These are phyloP conservation scores for Whalleya microplaca DNA, from an alignment of 2,329 filamentous ascomycete genomes.

Conservation along the genomic window DNA sequence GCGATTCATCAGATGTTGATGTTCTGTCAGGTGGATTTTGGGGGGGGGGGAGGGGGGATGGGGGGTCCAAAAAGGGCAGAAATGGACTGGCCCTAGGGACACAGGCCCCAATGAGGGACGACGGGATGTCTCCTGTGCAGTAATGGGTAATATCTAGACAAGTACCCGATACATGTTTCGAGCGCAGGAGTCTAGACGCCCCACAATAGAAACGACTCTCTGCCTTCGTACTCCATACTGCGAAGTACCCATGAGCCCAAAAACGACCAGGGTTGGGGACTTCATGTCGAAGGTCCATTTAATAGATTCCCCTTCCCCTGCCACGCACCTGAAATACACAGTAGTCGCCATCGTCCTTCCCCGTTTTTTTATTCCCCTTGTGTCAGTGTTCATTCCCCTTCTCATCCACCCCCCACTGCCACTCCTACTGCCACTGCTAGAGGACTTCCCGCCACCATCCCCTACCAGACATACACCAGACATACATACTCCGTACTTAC, in stretches of 20 bases:
- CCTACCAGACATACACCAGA: too few species aligned
- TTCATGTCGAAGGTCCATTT: conserved; percentile 18
- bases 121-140: neutral
- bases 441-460: conserved; percentile 13
- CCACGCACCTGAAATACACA: conserved; percentile 22
- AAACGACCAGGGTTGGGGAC: neutral
- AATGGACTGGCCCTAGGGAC: neutral
- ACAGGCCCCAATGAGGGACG: neutral
- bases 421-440: too few species aligned
- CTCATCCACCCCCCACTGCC: conserved; percentile 13
- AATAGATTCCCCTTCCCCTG: conserved; percentile 23
- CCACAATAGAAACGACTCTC: neutral
- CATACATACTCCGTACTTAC: too few species aligned
- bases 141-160: neutral
- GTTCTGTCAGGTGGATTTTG: neutral
- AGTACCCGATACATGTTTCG: neutral
- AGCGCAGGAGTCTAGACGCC: neutral
- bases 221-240: neutral
- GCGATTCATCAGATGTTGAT: neutral
- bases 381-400: conserved; percentile 5
- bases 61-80: neutral
- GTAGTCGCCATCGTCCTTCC: conserved; percentile 26
- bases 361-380: conserved; percentile 21
- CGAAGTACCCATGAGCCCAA: neutral
- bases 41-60: too few species aligned